Conservation (phyloP, 345 rosid genomes). For the Carallia pectinifolia region DNA sequence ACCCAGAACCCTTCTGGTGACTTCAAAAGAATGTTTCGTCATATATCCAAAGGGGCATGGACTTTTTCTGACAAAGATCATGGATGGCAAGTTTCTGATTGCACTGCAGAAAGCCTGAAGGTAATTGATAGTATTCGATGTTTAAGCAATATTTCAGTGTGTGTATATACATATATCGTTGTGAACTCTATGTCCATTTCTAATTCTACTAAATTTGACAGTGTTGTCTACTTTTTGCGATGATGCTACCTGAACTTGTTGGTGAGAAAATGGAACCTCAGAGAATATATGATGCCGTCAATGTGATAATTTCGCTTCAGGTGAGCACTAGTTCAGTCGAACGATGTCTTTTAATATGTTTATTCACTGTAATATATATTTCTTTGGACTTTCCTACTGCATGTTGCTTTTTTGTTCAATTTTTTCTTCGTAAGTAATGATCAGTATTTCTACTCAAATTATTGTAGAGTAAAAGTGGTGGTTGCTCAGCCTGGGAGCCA, state of each 20-base stretch:
- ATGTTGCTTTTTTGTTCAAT: neutral
- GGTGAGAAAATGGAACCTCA: constrained; percentile 33
- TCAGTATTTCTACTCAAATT: neutral
- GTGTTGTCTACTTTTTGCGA: constrained; percentile 37
- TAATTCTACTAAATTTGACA: neutral
- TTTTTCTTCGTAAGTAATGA: too few species aligned
- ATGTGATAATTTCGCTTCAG: constrained; percentile 38
- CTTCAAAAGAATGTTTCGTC: constrained; percentile 18
- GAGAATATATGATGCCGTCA: constrained; percentile 32
- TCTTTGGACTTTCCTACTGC: neutral
- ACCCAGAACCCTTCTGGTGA: constrained; percentile 13
- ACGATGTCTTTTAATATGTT: neutral
- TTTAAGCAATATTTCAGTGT: neutral
- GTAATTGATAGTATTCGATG: neutral
- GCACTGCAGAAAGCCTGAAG: constrained; percentile 29
- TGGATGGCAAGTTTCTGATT: constrained; percentile 27
- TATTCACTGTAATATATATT: neutral
- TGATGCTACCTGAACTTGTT: constrained; percentile 26
- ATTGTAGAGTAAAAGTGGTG: constrained; percentile 41
- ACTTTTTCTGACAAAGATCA: constrained; percentile 26
- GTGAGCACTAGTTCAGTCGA: constrained; percentile 14
- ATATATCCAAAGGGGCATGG: constrained; percentile 18
- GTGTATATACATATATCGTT: neutral
- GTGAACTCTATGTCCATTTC: neutral
- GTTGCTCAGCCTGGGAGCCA: constrained; percentile 41